These are phyloP conservation scores for Carpinus fangiana DNA, from an alignment of 306 rosid species.

Conservation along the genomic window DNA sequence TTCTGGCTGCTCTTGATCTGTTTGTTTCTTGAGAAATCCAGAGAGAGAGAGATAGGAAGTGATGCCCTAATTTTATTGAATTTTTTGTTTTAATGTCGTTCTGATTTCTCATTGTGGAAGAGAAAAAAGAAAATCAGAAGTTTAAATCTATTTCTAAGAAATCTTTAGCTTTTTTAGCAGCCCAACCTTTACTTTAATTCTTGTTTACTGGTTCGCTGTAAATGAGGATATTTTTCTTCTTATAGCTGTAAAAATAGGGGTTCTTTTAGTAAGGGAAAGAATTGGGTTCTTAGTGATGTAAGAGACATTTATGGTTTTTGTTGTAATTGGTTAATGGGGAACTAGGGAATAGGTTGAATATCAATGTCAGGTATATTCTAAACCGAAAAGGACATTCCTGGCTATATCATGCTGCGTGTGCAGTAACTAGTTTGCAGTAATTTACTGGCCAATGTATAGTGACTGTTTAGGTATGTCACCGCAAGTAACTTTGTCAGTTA, in stretches of 20 bases:
- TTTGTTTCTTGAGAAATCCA: constrained; percentile 12
- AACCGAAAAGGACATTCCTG: neutral
- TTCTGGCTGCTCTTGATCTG: constrained; percentile 8
- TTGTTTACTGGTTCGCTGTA: neutral
- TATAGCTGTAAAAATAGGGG: neutral
- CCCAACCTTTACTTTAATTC: neutral
- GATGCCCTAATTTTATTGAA: neutral
- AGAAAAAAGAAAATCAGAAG: neutral
- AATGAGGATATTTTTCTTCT: neutral
- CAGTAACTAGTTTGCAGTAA: neutral
- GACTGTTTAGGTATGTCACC: neutral
- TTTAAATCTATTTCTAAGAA: neutral
- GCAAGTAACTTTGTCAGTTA: neutral
- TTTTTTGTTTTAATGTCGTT: neutral
- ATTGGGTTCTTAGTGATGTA: neutral
- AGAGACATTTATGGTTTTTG: neutral
- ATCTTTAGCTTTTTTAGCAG: neutral
- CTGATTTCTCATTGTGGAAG: neutral
- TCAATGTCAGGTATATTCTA: neutral
- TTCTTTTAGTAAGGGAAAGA: neutral
- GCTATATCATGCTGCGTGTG: neutral
- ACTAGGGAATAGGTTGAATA: neutral
- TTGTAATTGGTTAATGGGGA: neutral
- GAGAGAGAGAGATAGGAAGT: neutral
- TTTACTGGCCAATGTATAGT: neutral